A percentile compares a stretch with the other conserved stretches of the same genome.
phyloP scores from a whole-genome alignment of 2,329 filamentous ascomycete species.

The Amphichorda felina region DNA sequence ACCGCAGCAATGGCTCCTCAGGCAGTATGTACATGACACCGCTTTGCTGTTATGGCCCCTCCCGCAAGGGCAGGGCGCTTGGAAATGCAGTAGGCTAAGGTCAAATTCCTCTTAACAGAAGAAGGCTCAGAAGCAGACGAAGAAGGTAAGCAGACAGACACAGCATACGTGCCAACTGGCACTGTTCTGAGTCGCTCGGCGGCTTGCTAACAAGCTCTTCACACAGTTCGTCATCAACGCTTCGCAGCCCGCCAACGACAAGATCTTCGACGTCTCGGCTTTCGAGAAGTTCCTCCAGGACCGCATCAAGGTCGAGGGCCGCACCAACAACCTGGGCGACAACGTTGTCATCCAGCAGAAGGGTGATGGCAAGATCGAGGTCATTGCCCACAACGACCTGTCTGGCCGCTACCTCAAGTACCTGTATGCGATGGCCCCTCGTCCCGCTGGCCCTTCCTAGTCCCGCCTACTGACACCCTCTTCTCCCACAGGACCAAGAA shows the following conservation, averaged over 20 bases:
- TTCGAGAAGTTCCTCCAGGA: conserved; percentile 99
- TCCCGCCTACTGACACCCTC: no score
- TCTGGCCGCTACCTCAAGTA: conserved; percentile 99
- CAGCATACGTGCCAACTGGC: no score
- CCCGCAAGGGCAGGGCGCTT: conserved; percentile 8
- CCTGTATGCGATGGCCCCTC: no score
- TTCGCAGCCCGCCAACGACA: conserved; percentile 94
- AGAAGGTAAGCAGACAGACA: conserved; percentile 62
- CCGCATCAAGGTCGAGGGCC: conserved; percentile 99
- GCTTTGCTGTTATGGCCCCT: conserved; percentile 75
- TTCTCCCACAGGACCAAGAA: no score
- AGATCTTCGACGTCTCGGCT: conserved; percentile 98
- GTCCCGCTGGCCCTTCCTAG: no score
- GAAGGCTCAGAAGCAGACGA: conserved; percentile 72
- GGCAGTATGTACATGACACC: conserved; percentile 73
- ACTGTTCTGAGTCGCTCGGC: no score
- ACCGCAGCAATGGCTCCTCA: conserved; percentile 66
- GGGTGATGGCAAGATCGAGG: conserved; percentile 95
- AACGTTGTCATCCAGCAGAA: conserved; percentile 79
- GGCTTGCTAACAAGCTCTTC: conserved; percentile 7
- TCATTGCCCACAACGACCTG: conserved; percentile 94
- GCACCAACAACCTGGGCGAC: conserved; percentile 95
- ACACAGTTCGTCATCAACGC: conserved; percentile 98
- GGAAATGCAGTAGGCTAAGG: conserved; percentile 91
- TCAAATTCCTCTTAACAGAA: conserved; percentile 46